A percentile compares a stretch with the other conserved stretches of the same genome.
Conservation (phyloP, 352 stramenopile genomes). For the Pythium volutum region DNA sequence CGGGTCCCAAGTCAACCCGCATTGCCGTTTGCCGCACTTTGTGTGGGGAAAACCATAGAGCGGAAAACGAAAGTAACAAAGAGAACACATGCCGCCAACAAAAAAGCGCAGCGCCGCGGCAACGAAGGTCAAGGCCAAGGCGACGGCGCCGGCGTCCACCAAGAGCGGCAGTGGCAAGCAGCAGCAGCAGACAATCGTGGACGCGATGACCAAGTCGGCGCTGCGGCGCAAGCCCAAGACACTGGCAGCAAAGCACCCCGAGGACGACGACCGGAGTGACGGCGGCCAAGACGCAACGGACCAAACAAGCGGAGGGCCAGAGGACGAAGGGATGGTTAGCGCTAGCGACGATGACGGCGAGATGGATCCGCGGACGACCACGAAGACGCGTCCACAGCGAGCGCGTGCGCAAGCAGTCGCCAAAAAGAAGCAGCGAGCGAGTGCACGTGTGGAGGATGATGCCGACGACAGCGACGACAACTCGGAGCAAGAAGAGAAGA, state of each 20-base stretch:
- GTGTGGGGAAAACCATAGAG: neutral
- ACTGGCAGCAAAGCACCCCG: neutral
- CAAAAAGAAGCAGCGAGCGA: neutral
- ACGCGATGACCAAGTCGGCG: conserved; percentile 21
- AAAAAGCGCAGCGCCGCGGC: conserved; percentile 15
- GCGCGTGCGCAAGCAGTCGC: neutral
- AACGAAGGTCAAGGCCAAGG: conserved; percentile 8
- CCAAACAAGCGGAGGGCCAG: neutral
- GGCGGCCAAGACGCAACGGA: neutral
- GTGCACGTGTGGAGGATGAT: neutral
- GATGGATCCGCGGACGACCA: no score
- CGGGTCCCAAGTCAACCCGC: neutral
- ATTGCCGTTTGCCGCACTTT: conserved; percentile 13
- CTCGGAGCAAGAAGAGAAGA: conserved; percentile 24
- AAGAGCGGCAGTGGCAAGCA: neutral
- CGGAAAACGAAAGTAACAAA: neutral
- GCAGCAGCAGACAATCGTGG: conserved; percentile 27
- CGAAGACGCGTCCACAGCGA: neutral
- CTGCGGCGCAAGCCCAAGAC: conserved; percentile 24
- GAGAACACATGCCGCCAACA: conserved; percentile 17
- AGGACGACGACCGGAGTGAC: conserved; percentile 9
- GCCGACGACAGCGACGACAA: neutral
- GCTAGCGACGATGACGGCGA: neutral
- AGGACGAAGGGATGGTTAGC: conserved; percentile 7
- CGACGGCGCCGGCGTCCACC: conserved; percentile 2